Evolutionary conservation across 2,329 filamentous ascomycete genomes (phyloP), one percentile per base, ranked within the genome.

Genomic region (Fusarium stilboides): DNA sequence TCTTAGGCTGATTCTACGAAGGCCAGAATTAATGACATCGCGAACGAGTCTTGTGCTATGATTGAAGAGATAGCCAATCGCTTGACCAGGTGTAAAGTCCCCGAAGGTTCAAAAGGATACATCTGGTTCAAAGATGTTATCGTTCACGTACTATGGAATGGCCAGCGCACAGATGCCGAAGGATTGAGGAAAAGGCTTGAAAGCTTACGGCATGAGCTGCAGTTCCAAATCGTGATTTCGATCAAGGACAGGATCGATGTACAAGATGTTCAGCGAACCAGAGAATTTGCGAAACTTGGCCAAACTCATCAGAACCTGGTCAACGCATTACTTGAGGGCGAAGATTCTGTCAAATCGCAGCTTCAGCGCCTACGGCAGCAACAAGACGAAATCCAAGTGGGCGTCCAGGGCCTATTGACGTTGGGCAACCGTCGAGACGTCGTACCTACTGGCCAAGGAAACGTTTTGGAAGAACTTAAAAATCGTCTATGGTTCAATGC

Each of bases 401-500:
- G 42, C 4, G 17, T 45, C 10, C 42, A 45, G 7, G 24, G 24
- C 6, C 22, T 44, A 3, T 6, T 45, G 10, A 12, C 31, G 9
- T 12, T 10, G 19, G 14, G 15, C 8, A 14, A 45, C 2, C 14
- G 24, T n/a, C 20, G 26, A 10, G 42, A 17, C 5, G 19, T n/a
- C 17, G 42, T 19, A 28, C 42, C 42, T 7, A 6, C 13, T 6
- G 46, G n/a, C 15, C 46, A 9, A 6, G 15, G 26, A 22, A 17
- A 37, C 3, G 46, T 49, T 2, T 8, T 37, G 3, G 3, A 33
- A 37, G 33, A 19, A 26, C 46, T 49, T 12, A 17, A 17, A 26
- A 37, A 49, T 49, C 46, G 46, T 8, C 15, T 49, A 3, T 49
- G 46, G 46, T 49, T 49, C 15, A 49, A 49, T 8, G 46, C 46